phyloP scores from a whole-genome alignment of 139 green algal genomes.

The Micromonas commoda region DNA sequence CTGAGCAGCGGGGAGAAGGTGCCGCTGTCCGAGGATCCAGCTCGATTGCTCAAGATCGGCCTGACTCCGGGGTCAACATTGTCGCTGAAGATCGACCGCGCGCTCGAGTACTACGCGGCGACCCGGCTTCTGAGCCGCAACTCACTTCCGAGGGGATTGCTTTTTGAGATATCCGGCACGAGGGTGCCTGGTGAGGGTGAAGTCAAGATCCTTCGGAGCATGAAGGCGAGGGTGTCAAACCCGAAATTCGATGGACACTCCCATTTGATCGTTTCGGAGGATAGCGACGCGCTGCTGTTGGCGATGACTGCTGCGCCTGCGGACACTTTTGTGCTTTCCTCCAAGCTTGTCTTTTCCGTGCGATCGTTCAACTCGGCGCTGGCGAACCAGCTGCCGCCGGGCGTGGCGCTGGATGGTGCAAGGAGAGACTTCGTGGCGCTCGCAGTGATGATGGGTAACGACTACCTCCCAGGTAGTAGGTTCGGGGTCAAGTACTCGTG shows the following conservation, averaged over 20 bases:
- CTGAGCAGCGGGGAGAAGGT: not conserved
- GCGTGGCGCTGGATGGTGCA: not conserved
- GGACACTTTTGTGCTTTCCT: not conserved
- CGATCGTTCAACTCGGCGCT: not conserved
- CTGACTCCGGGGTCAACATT: constrained; percentile 13
- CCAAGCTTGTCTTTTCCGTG: constrained; percentile 1
- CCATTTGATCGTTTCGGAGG: constrained; percentile 16
- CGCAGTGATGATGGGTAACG: constrained; percentile 21
- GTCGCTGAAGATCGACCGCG: constrained; percentile 12
- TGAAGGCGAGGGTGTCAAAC: constrained; percentile 1
- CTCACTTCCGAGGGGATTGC: not conserved
- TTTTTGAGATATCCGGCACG: constrained; percentile 18
- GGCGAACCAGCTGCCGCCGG: not conserved
- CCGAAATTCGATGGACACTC: constrained; percentile 7
- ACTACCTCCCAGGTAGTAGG: not conserved
- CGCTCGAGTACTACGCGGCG: constrained; percentile 22
- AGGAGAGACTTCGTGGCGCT: constrained; percentile 12
- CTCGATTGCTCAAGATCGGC: constrained; percentile 4
- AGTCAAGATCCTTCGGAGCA: constrained; percentile 4
- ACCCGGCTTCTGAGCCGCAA: not conserved
- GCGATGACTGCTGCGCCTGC: constrained; percentile 1
- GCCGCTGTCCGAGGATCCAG: not conserved
- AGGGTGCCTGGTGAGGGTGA: constrained; percentile 8
- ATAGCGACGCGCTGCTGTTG: constrained; percentile 7
- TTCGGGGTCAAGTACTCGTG: constrained; percentile 18